These are phyloP conservation scores for Melampsora americana DNA, from an alignment of 1,284 basidiomycete genomes.

Conservation along the genomic window DNA sequence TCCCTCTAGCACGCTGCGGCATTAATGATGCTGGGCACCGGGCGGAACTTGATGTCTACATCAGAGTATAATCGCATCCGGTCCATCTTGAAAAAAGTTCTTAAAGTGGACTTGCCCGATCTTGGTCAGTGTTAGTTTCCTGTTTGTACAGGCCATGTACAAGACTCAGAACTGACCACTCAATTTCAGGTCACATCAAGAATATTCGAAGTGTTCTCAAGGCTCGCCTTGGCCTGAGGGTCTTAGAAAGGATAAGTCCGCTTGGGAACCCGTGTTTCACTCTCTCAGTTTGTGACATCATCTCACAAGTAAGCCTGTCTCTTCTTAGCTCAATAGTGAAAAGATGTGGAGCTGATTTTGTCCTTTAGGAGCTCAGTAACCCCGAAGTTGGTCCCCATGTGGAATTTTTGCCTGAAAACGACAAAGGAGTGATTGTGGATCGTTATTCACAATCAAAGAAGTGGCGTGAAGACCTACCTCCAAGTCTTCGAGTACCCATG, in stretches of 20 bases:
- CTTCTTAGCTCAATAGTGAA: too few relatives aligned
- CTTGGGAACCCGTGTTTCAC: background rate
- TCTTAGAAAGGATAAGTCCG: background rate
- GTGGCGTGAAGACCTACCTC: constrained; percentile 6
- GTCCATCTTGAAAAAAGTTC: too few relatives aligned
- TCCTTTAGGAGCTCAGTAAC: background rate
- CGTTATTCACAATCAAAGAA: constrained; percentile 17
- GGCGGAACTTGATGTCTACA: too few relatives aligned
- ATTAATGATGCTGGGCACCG: too few relatives aligned
- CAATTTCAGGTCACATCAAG: too few relatives aligned
- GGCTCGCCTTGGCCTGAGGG: background rate
- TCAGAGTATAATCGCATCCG: too few relatives aligned
- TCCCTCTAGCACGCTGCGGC: too few relatives aligned
- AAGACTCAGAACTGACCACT: too few relatives aligned
- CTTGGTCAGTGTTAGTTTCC: too few relatives aligned
- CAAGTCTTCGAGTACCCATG: constrained; percentile 13
- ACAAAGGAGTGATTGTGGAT: background rate
- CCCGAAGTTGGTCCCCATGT: background rate
- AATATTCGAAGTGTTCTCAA: background rate
- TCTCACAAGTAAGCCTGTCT: background rate
- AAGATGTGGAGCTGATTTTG: background rate
- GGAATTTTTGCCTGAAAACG: background rate
- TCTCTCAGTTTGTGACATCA: background rate
- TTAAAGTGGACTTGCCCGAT: too few relatives aligned
- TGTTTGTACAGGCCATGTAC: too few relatives aligned